Evolutionary conservation across 2,329 filamentous ascomycete species (phyloP).

Genomic region (Colletotrichum limetticola): DNA sequence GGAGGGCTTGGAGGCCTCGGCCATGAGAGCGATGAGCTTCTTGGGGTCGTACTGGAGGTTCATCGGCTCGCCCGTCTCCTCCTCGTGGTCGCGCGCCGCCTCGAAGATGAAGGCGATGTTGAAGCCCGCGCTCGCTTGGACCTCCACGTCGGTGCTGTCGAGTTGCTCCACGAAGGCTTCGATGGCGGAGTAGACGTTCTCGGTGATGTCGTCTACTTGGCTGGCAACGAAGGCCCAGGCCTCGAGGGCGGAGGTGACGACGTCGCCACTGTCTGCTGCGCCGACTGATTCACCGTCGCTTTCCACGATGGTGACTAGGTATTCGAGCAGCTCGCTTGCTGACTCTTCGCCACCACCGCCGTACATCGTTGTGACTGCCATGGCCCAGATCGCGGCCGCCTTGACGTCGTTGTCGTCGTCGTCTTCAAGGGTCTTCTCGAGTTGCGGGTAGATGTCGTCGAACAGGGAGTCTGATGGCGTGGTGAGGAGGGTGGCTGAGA

Average conservation of each 20-base stretch:
- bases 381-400: constrained; percentile 76
- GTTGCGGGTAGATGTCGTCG: constrained; percentile 64
- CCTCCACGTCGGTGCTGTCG: constrained; percentile 75
- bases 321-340: constrained; percentile 77
- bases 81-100: constrained; percentile 64
- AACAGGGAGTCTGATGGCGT: constrained; percentile 74
- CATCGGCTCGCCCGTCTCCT: constrained; percentile 59
- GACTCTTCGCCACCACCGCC: constrained; percentile 77
- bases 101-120: constrained; percentile 89
- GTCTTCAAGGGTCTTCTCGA: constrained; percentile 74
- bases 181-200: constrained; percentile 76
- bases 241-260: constrained; percentile 80
- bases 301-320: constrained; percentile 80
- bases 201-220: constrained; percentile 78
- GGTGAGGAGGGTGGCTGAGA: constrained; percentile 77
- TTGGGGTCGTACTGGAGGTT: constrained; percentile 63
- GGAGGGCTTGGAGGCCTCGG: constrained; percentile 57
- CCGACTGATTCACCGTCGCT: constrained; percentile 80
- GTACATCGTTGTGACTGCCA: constrained; percentile 79
- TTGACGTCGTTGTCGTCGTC: constrained; percentile 74
- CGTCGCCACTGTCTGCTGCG: constrained; percentile 74
- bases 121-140: constrained; percentile 81
- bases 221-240: constrained; percentile 86
- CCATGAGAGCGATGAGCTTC: constrained; percentile 58
- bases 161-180: constrained; percentile 89